A percentile compares a stretch with the other conserved stretches of the same genome.
These are phyloP conservation scores for Penicillium lividum DNA, from an alignment of 495 filamentous ascomycete genomes.

Conservation along the genomic window DNA sequence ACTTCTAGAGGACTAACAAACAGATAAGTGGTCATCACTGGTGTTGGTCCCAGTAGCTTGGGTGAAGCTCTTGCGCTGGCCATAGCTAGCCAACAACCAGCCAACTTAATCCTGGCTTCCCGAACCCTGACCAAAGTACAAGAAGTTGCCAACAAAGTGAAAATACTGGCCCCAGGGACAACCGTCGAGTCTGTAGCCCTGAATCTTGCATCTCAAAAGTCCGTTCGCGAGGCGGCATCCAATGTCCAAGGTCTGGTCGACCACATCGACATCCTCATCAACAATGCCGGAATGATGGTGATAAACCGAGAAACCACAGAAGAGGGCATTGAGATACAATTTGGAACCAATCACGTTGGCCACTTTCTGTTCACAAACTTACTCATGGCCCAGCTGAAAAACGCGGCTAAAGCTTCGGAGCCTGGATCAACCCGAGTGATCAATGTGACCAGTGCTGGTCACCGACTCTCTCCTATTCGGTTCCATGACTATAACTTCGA, in stretches of 20 bases:
- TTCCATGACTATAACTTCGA: constrained; percentile 26
- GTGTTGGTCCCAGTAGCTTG: constrained; percentile 53
- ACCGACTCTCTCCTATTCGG: constrained; percentile 36
- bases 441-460: constrained; percentile 44
- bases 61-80: constrained; percentile 53
- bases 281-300: constrained; percentile 72
- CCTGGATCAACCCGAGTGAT: constrained; percentile 34
- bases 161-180: constrained; percentile 2
- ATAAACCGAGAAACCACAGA: constrained; percentile 45
- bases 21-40: constrained; percentile 45
- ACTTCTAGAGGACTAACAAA: not conserved
- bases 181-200: constrained; percentile 5
- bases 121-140: constrained; percentile 53
- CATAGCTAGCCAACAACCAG: constrained; percentile 54
- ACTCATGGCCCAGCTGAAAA: constrained; percentile 58
- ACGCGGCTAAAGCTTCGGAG: constrained; percentile 38
- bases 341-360: constrained; percentile 72
- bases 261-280: constrained; percentile 37
- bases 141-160: constrained; percentile 43
- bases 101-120: constrained; percentile 55
- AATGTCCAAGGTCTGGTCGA: constrained; percentile 16
- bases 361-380: constrained; percentile 66
- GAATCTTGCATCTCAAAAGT: constrained; percentile 24
- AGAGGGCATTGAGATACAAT: constrained; percentile 70
- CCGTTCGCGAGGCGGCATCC: constrained; percentile 15